Percentiles rank a stretch among this genome's conserved stretches.
Conservation (phyloP, 768 basidiomycete genomes). For the Termitomyces sp. region DNA sequence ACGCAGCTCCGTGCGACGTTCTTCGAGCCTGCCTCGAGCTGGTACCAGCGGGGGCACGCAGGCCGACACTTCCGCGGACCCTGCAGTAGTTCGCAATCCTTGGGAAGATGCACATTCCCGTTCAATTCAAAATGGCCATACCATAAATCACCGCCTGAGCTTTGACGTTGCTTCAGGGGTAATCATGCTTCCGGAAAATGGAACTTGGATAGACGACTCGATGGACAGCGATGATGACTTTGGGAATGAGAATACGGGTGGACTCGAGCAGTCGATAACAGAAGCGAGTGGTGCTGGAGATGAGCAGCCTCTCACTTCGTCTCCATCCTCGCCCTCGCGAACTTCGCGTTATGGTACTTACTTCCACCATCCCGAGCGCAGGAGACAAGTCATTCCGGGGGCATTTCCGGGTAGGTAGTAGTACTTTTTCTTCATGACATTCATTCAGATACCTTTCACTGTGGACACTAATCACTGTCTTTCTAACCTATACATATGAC, state of each 20-base stretch:
- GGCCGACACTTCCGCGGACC: constrained; percentile 19
- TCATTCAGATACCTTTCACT: background rate
- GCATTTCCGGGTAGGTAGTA: constrained; percentile 41
- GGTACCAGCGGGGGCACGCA: constrained; percentile 6
- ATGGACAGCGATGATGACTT: constrained; percentile 42
- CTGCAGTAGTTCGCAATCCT: constrained; percentile 38
- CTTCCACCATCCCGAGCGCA: constrained; percentile 81
- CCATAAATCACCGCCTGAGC: constrained; percentile 60
- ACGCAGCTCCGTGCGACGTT: constrained; percentile 27
- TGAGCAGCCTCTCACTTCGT: constrained; percentile 13
- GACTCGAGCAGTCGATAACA: constrained; percentile 24
- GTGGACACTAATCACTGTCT: background rate
- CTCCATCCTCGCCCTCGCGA: constrained; percentile 31
- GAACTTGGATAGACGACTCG: constrained; percentile 56
- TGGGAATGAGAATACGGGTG: constrained; percentile 27
- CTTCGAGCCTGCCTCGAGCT: background rate
- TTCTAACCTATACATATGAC: background rate
- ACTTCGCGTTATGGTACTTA: constrained; percentile 70
- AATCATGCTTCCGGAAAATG: constrained; percentile 79
- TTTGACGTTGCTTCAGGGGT: constrained; percentile 86
- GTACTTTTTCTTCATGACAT: background rate
- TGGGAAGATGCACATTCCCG: constrained; percentile 53
- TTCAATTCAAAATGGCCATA: constrained; percentile 13
- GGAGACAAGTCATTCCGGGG: constrained; percentile 54
- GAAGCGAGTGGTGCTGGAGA: constrained; percentile 16